Base-by-base conservation (phyloP, 495 filamentous ascomycete species). In the Patellaria atrata region DNA sequence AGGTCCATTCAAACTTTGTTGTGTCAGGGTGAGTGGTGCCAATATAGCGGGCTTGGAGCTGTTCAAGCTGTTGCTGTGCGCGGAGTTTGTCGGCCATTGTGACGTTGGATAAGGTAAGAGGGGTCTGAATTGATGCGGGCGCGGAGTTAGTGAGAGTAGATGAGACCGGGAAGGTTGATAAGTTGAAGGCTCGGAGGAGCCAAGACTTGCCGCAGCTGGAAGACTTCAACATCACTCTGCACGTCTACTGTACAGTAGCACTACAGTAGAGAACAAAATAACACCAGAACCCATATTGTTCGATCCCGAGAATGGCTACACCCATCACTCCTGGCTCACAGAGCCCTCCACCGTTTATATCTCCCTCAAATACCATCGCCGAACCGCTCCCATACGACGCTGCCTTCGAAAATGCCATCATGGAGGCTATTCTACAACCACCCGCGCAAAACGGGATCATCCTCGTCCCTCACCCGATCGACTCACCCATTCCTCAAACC, bases 21-120 rank as follows among this genome's bases (percentile, higher is more conserved):
- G 91, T 96, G 62, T 99, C 89, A 32, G 89, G 83, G 59, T 94
- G 86, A n/a, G 91, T 91, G 8, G 86, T 96, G 53, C 89, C 89
- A 51, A 97, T 64, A 63, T 89, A 91, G 31, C 85, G 84, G 47
- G 83, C 71, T 60, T 97, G 89, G 8, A 96, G 79, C 41, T 79
- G 72, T 61, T 96, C 91, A 49, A 99, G 87, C 52, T 96, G 89
- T 59, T 96, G 91, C 38, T 86, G 79, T 10, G 85, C 85, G 56
- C 91, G 85, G 41, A 96, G 80, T 64, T 97, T 97, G 69, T 97
- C 89, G 48, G 89, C 89, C 89, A 49, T 53, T 14, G 3, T 12
- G 26, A 33, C 15, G 21, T 14, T 41, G 33, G 23, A 4, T n/a
- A 30, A 27, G 18, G 30, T 17, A n/a, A 11, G 5, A 21, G n/a